phyloP scores from a whole-genome alignment of 1,284 basidiomycete species.

The Trametes pubescens region DNA sequence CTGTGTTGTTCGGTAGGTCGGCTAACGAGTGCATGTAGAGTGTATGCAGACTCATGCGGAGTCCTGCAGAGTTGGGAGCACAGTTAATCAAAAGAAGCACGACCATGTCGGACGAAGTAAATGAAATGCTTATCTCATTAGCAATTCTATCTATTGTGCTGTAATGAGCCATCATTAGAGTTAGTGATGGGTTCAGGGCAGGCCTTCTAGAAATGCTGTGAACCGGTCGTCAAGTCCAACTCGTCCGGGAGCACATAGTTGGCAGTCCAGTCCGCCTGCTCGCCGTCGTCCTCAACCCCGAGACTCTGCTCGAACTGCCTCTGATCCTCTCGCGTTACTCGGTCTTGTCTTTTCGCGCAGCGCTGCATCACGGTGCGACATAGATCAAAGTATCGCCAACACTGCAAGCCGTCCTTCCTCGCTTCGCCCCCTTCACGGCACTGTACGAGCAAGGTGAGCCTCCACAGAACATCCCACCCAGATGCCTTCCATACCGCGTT shows the following conservation, averaged over 20 bases:
- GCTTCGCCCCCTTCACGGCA: slow-evolving; percentile 12
- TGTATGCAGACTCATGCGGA: too few relatives aligned
- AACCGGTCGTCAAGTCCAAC: slow-evolving; percentile 41
- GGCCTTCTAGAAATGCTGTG: slow-evolving; percentile 38
- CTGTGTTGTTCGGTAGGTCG: too few relatives aligned
- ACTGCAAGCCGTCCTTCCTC: slow-evolving; percentile 22
- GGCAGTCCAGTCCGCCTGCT: slow-evolving; percentile 30
- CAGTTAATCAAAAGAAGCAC: slow-evolving; percentile 3
- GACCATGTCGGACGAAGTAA: slow-evolving; percentile 14
- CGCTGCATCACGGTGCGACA: slow-evolving; percentile 27
- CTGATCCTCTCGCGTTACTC: slow-evolving; percentile 12
- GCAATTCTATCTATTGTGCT: neutral
- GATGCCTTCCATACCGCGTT: neutral
- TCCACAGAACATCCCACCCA: neutral
- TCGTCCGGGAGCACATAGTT: slow-evolving; percentile 35
- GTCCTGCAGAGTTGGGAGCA: neutral
- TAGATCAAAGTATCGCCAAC: slow-evolving; percentile 31
- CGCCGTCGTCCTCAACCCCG: slow-evolving; percentile 27
- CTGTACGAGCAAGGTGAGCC: slow-evolving; percentile 36
- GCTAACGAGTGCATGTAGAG: too few relatives aligned
- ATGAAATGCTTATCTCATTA: slow-evolving; percentile 13
- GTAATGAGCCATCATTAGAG: slow-evolving; percentile 1
- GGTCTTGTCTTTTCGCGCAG: slow-evolving; percentile 18
- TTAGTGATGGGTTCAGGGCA: slow-evolving; percentile 37
- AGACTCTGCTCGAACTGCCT: slow-evolving; percentile 13